Evolutionary conservation across 2,329 filamentous ascomycete species (phyloP), one percentile per base, ranked within the genome.

Genomic region (Fusarium secorum): DNA sequence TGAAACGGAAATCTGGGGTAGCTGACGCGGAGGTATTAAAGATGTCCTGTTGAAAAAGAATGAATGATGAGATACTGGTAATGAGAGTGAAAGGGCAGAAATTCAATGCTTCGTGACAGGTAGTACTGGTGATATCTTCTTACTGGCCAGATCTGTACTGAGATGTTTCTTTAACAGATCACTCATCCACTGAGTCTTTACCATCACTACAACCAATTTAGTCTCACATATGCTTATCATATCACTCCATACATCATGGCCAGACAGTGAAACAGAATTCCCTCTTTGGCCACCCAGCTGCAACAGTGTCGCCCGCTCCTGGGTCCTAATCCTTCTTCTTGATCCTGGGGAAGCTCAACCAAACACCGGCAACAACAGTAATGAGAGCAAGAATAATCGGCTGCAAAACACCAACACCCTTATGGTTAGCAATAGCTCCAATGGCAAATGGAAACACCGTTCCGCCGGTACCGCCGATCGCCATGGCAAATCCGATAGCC

Each of bases 401-500:
- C 67, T 88, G 85, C 63, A 88, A 70, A 13, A 84, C 84, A 51
- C 77, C 74, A 8, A 87, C 85, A 2, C 86, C 85, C 52, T 79
- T 83, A 15, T 76, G 80, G 15, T 82, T 80, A 0, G 90, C 88
- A 75, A 91, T 87, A 3, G 88, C 89, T 14, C 89, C 90, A 4
- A 91, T 89, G 1, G 86, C 83, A 82, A 92, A 79, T 62, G 90
- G 82, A 80, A 91, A 79, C 7, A 89, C 77, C 0, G 90, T 90
- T 4, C 90, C 91, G 0, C 92, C 92, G 2, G 85, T 86, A 0
- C 91, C 90, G 0, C 92, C 92, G 76, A 94, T 87, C 0, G 92
- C 91, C 49, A 91, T 89, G 1, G 89, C 90, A 68, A 94, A 94
- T 0, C 92, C 92, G 64, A 95, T 92, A 0, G 89, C 88, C 10